phyloP scores from a whole-genome alignment of 2,329 filamentous ascomycete genomes.

The Fusarium sororula region DNA sequence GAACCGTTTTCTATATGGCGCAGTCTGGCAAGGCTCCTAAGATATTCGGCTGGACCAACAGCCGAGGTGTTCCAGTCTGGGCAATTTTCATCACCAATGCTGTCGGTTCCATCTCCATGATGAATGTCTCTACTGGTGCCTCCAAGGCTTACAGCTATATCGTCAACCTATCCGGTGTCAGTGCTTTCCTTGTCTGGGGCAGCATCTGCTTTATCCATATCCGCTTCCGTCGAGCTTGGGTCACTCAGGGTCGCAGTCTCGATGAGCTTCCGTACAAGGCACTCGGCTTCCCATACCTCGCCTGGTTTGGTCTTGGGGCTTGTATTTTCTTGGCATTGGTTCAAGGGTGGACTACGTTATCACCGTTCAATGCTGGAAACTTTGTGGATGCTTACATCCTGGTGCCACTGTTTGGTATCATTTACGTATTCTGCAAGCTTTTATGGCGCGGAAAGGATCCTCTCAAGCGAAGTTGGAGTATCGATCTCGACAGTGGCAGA shows the following conservation, averaged over 20 bases:
- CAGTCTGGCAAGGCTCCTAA: slow-evolving; percentile 75
- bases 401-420: slow-evolving; percentile 66
- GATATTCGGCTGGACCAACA: slow-evolving; percentile 74
- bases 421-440: slow-evolving; percentile 65
- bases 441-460: slow-evolving; percentile 59
- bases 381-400: slow-evolving; percentile 73
- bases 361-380: slow-evolving; percentile 65
- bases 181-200: slow-evolving; percentile 77
- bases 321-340: slow-evolving; percentile 69
- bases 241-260: slow-evolving; percentile 62
- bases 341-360: slow-evolving; percentile 68
- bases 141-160: slow-evolving; percentile 74
- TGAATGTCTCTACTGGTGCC: slow-evolving; percentile 75
- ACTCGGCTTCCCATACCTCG: slow-evolving; percentile 64
- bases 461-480: slow-evolving; percentile 59
- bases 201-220: slow-evolving; percentile 76
- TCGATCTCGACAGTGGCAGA: slow-evolving; percentile 66
- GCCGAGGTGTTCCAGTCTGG: slow-evolving; percentile 67
- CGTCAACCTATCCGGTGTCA: slow-evolving; percentile 74
- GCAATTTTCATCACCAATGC: slow-evolving; percentile 75
- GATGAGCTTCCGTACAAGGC: slow-evolving; percentile 66
- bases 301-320: slow-evolving; percentile 66
- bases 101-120: slow-evolving; percentile 77
- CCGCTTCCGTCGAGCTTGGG: slow-evolving; percentile 73
- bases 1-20: slow-evolving; percentile 80